Conservation (phyloP, 441 rosid genomes). For the Pelargonium australe region DNA sequence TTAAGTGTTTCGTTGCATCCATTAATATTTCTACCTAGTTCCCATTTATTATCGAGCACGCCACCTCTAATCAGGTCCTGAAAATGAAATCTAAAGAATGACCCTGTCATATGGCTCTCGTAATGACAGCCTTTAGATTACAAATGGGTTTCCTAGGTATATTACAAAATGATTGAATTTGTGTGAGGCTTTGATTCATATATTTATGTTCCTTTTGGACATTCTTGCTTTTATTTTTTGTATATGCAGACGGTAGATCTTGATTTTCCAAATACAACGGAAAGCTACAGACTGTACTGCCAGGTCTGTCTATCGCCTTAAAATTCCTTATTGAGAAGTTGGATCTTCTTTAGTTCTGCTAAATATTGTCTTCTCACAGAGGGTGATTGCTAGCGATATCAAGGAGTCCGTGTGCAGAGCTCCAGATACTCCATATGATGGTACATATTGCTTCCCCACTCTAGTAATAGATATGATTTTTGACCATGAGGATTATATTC, state of each 20-base stretch:
- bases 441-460: conserved; percentile 29
- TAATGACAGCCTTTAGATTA: too few species aligned
- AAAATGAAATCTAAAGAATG: too few species aligned
- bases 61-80: neutral
- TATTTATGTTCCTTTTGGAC: neutral
- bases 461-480: too few species aligned
- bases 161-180: neutral
- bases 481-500: too few species aligned
- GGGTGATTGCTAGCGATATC: conserved; percentile 92
- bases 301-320: conserved; percentile 50
- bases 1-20: neutral
- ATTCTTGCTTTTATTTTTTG: conserved; percentile 13
- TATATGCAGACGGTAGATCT: conserved; percentile 63
- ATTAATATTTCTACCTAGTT: neutral
- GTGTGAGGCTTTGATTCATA: neutral
- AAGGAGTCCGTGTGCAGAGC: conserved; percentile 96
- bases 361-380: conserved; percentile 42
- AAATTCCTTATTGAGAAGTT: conserved; percentile 16
- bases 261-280: conserved; percentile 76
- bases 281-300: conserved; percentile 84
- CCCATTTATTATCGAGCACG: neutral
- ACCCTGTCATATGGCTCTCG: too few species aligned
- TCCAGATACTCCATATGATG: conserved; percentile 98
- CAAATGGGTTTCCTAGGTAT: neutral
- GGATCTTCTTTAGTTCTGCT: conserved; percentile 16